These are phyloP conservation scores for Thelonectria discophora DNA, from an alignment of 2,329 filamentous ascomycete genomes.

Conservation along the genomic window DNA sequence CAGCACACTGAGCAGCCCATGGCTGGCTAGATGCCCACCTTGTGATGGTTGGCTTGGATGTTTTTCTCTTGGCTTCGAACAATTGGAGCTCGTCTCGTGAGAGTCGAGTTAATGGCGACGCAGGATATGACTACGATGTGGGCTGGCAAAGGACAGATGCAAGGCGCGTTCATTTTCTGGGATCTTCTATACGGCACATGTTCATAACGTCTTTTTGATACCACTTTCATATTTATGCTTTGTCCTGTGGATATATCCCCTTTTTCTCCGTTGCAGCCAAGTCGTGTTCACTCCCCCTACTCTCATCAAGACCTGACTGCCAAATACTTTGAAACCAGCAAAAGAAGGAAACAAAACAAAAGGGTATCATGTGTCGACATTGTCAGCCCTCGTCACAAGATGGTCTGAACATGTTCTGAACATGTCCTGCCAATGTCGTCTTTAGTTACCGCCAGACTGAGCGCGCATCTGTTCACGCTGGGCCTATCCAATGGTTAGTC, in stretches of 20 bases:
- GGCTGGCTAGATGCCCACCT: not conserved
- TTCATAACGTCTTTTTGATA: constrained; percentile 14
- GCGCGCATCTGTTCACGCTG: too few relatives aligned
- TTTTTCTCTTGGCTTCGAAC: not conserved
- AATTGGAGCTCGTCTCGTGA: not conserved
- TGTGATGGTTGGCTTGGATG: not conserved
- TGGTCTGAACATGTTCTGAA: too few relatives aligned
- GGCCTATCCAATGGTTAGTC: not conserved
- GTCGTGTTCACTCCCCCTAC: too few relatives aligned
- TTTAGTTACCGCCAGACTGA: too few relatives aligned
- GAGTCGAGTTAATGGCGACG: not conserved
- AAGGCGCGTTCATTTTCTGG: constrained; percentile 3
- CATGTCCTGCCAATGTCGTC: too few relatives aligned
- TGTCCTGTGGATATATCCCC: too few relatives aligned
- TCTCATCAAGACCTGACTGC: too few relatives aligned
- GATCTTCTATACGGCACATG: not conserved
- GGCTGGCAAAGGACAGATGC: not conserved
- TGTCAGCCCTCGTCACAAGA: too few relatives aligned
- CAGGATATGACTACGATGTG: not conserved
- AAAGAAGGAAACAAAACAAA: too few relatives aligned
- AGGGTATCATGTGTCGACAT: too few relatives aligned
- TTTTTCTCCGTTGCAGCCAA: too few relatives aligned
- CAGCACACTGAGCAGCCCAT: not conserved
- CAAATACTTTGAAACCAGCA: too few relatives aligned
- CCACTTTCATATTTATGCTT: not conserved